Evolutionary conservation across 2,329 filamentous ascomycete species (phyloP).

Genomic region (Fusarium coffeatum): DNA sequence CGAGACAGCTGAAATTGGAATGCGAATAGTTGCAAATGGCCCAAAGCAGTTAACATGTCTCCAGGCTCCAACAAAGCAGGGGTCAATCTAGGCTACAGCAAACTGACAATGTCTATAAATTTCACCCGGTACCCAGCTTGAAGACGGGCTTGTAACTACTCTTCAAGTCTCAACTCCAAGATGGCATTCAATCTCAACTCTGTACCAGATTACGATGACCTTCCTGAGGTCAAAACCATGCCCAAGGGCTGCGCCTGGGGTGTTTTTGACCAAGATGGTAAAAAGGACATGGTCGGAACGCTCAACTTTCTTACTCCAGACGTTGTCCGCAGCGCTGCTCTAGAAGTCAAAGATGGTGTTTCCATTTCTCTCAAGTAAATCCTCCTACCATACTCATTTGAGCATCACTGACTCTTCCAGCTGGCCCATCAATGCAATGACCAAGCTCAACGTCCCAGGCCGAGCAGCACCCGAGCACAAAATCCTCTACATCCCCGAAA

Average conservation of each 20-base stretch:
- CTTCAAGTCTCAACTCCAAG: neutral
- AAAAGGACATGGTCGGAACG: constrained; percentile 63
- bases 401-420: neutral
- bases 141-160: neutral
- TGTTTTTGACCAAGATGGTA: constrained; percentile 57
- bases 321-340: constrained; percentile 47
- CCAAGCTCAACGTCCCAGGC: constrained; percentile 46
- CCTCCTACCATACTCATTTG: rapidly evolving
- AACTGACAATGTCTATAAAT: constrained; percentile 18
- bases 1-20: neutral
- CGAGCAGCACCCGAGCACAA: constrained; percentile 49
- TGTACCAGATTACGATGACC: constrained; percentile 30
- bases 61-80: neutral
- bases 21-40: neutral
- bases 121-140: neutral
- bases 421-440: constrained; percentile 36
- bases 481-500: constrained; percentile 49
- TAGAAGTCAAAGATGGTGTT: constrained; percentile 52
- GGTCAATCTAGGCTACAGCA: neutral
- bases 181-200: constrained; percentile 15
- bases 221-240: constrained; percentile 53
- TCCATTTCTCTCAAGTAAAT: constrained; percentile 65
- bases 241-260: constrained; percentile 65
- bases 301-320: constrained; percentile 64
- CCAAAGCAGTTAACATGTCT: constrained; percentile 4